Evolutionary conservation across 148 eudicot genomes (phyloP).

Genomic region (Agrostemma githago): DNA sequence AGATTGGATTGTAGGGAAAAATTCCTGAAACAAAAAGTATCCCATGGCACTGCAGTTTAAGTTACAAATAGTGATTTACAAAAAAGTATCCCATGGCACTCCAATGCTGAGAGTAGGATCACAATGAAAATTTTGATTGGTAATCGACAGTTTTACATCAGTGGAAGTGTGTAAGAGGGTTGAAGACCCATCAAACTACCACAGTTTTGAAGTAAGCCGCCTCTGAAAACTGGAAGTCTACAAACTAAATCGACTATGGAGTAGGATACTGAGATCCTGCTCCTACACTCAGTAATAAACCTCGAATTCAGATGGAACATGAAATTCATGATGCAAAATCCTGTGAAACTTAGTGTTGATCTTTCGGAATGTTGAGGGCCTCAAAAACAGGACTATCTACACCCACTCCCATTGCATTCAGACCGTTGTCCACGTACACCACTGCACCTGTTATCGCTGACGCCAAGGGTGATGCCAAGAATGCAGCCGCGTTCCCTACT

Average conservation of each 20-base stretch:
- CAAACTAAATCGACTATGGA: background rate
- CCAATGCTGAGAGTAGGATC: no score
- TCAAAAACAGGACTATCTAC: conserved; percentile 82
- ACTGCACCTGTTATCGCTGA: conserved; percentile 94
- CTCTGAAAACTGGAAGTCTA: background rate
- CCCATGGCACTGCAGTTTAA: background rate
- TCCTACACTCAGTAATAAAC: no score
- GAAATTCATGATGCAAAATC: conserved; percentile 2
- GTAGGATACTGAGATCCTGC: no score
- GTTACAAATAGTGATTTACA: conserved; percentile 1
- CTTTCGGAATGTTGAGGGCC: conserved; percentile 65
- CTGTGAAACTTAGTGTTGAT: conserved; percentile 30
- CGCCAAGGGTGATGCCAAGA: conserved; percentile 94
- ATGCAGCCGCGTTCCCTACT: conserved; percentile 91
- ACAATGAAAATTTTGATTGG: no score
- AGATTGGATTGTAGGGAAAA: background rate
- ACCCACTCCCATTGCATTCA: conserved; percentile 96
- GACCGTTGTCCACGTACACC: conserved; percentile 88
- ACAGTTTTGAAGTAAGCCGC: no score
- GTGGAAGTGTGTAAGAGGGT: no score
- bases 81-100: conserved; percentile 27
- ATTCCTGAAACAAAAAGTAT: background rate
- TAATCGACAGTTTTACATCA: no score
- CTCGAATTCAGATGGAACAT: background rate
- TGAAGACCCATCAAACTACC: no score